Percentiles rank a stretch among this genome's conserved stretches.
phyloP scores from a whole-genome alignment of 139 green algal species.

The Limnomonas spitsbergensis region DNA sequence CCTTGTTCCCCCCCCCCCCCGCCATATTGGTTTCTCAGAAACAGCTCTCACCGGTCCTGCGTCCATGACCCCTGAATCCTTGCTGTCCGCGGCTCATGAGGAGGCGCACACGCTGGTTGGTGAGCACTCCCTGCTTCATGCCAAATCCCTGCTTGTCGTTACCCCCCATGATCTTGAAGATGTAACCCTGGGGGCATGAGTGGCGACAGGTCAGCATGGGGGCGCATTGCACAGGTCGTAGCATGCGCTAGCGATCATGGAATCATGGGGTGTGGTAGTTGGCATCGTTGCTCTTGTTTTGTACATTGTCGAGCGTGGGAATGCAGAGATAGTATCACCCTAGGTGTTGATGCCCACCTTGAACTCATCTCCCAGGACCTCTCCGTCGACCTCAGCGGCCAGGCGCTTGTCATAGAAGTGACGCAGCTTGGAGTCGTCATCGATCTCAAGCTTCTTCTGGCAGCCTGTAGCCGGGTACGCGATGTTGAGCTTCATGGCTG shows the following conservation, averaged over 20 bases:
- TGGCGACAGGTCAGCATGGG: too few relatives aligned
- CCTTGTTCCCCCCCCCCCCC: too few relatives aligned
- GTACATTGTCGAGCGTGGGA: too few relatives aligned
- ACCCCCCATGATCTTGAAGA: slow-evolving; percentile 98
- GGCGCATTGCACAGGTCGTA: too few relatives aligned
- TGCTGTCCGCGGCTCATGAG: slow-evolving; percentile 89
- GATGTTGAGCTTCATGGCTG: slow-evolving; percentile 95
- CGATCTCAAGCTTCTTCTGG: slow-evolving; percentile 99
- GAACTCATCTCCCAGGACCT: slow-evolving; percentile 90
- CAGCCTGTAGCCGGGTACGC: slow-evolving; percentile 91
- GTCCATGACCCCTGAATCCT: slow-evolving; percentile 92
- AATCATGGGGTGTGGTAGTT: too few relatives aligned
- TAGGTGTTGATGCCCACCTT: too few relatives aligned
- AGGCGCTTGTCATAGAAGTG: slow-evolving; percentile 97
- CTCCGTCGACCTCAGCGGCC: slow-evolving; percentile 88
- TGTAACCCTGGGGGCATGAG: slow-evolving; percentile 84
- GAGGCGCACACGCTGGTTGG: slow-evolving; percentile 85
- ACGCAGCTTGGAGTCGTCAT: slow-evolving; percentile 97
- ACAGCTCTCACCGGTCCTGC: slow-evolving; percentile 62
- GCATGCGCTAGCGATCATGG: too few relatives aligned
- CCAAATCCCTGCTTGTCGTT: slow-evolving; percentile 99
- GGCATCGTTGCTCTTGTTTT: too few relatives aligned
- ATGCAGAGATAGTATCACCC: too few relatives aligned
- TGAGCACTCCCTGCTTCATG: slow-evolving; percentile 99
- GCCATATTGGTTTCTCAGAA: too few relatives aligned